A percentile compares a stretch with the other conserved stretches of the same genome.
Conservation (phyloP, 1,139 yeast genomes). For the Blastobotrys capitulatus region DNA sequence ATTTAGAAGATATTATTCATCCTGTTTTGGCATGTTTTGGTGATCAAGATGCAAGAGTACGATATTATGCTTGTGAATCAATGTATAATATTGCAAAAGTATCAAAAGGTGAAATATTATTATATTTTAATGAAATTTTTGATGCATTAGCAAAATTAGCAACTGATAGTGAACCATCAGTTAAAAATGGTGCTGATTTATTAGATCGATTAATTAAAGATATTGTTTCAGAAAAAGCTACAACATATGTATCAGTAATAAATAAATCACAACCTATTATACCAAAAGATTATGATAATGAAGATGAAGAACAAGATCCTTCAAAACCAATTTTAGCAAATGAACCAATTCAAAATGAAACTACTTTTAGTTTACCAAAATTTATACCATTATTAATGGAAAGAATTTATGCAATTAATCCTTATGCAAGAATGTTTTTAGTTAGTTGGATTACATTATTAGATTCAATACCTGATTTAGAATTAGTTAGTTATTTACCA, state of each 20-base stretch:
- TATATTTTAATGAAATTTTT: conserved; percentile 90
- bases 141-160: conserved; percentile 89
- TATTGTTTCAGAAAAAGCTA: conserved; percentile 91
- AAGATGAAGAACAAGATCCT: conserved; percentile 20
- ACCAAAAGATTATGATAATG: no score
- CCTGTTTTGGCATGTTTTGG: conserved; percentile 96
- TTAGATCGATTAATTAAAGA: conserved; percentile 88
- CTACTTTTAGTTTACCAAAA: conserved; percentile 79
- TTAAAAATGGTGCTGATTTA: conserved; percentile 92
- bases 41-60: conserved; percentile 92
- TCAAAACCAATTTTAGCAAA: conserved; percentile 24
- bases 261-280: conserved; percentile 25
- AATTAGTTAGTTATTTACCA: conserved; percentile 80
- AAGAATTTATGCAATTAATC: conserved; percentile 86
- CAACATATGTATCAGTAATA: conserved; percentile 80
- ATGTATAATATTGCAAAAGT: conserved; percentile 94
- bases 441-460: conserved; percentile 90
- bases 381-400: conserved; percentile 89
- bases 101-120: conserved; percentile 88
- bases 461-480: conserved; percentile 90
- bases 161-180: conserved; percentile 88
- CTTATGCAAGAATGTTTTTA: conserved; percentile 84
- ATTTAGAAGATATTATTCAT: conserved; percentile 79
- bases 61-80: conserved; percentile 96
- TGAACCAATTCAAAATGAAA: conserved; percentile 47